A percentile compares a stretch with the other conserved stretches of the same genome.
Conservation (phyloP, 176 grass and related monocot genomes). For the Neostapfia colusana region DNA sequence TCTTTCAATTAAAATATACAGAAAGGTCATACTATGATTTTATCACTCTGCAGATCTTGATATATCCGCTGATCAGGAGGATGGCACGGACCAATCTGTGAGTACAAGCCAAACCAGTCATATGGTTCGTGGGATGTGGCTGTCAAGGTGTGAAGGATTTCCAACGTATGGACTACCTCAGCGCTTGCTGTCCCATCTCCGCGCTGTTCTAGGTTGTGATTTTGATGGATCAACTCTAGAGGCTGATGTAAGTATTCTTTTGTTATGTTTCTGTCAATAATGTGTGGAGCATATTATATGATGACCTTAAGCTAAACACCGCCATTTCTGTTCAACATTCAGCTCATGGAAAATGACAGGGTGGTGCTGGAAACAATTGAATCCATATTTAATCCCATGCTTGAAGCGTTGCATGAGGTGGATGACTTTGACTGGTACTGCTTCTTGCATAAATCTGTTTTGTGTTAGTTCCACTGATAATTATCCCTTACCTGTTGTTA, state of each 20-base stretch:
- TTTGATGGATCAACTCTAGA: constrained; percentile 21
- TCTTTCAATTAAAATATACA: not conserved
- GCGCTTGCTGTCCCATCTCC: constrained; percentile 67
- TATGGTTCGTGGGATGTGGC: constrained; percentile 87
- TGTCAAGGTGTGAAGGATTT: constrained; percentile 48
- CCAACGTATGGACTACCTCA: constrained; percentile 62
- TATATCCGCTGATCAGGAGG: constrained; percentile 42
- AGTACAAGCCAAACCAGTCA: constrained; percentile 45
- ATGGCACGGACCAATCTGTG: constrained; percentile 10
- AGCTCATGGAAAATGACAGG: constrained; percentile 67
- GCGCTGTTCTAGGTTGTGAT: constrained; percentile 54
- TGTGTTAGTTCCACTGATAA: not conserved
- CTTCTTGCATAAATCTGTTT: constrained; percentile 2
- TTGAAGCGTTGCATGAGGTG: constrained; percentile 55
- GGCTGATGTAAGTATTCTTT: constrained; percentile 49
- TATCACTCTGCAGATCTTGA: constrained; percentile 66
- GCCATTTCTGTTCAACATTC: constrained; percentile 3
- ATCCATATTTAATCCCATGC: constrained; percentile 85
- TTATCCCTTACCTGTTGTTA: not conserved
- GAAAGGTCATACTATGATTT: constrained; percentile 1
- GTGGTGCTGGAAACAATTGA: constrained; percentile 64
- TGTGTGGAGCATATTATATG: not conserved
- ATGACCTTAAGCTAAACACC: not conserved
- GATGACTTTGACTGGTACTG: constrained; percentile 46
- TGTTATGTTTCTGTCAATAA: not conserved